These are phyloP conservation scores for Globisporangium recalcitrans DNA, from an alignment of 352 stramenopile species.

Conservation along the genomic window DNA sequence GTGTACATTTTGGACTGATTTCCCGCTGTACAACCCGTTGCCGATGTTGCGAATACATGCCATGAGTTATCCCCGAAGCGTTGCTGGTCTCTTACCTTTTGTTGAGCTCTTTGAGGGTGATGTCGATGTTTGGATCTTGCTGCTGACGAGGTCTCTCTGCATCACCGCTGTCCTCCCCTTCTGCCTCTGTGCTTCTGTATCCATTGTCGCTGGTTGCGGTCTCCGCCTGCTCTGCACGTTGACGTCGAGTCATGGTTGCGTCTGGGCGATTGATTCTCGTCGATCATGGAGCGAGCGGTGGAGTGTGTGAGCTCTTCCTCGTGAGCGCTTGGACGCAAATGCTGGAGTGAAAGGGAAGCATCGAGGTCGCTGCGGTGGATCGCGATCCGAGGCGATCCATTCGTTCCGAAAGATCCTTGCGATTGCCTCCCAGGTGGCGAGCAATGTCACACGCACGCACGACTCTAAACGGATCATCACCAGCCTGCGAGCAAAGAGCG, in stretches of 20 bases:
- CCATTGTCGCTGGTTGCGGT: too few relatives aligned
- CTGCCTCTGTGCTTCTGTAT: too few relatives aligned
- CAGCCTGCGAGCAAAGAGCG: neutral
- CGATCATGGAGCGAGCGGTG: neutral
- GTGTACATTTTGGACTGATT: conserved; percentile 12
- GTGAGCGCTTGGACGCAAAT: neutral
- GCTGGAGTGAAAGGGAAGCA: neutral
- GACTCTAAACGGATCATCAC: neutral
- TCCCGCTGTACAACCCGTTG: conserved; percentile 3
- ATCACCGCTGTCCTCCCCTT: too few relatives aligned
- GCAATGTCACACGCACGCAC: neutral
- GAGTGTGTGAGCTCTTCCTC: neutral
- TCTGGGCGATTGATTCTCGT: neutral
- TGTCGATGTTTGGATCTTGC: too few relatives aligned
- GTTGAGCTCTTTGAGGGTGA: neutral
- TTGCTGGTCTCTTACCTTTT: neutral
- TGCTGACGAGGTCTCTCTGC: too few relatives aligned
- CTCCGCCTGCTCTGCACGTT: too few relatives aligned
- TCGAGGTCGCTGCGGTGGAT: neutral
- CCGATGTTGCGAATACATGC: conserved; percentile 8
- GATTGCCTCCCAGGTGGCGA: neutral
- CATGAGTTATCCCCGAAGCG: conserved; percentile 3
- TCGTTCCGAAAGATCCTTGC: neutral
- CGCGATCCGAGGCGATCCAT: neutral
- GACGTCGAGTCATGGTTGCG: neutral